Conservation (phyloP, 2,329 filamentous ascomycete genomes). For the Phoma herbarum region DNA sequence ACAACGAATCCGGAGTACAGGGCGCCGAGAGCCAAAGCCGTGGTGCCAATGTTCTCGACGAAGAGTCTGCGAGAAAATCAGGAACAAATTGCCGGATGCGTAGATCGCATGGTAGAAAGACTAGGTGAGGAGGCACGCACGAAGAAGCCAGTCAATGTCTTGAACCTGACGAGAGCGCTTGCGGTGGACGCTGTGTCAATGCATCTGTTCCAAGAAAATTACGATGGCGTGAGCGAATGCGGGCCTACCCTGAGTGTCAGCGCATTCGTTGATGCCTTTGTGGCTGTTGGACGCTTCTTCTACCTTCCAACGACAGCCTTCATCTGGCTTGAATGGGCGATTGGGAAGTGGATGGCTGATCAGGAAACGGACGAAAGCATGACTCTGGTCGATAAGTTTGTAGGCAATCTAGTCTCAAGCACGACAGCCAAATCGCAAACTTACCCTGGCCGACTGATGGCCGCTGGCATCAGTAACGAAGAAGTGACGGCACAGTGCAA, state of each 20-base stretch:
- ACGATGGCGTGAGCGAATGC: slow-evolving; percentile 57
- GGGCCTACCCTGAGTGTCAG: slow-evolving; percentile 50
- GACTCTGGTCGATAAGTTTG: slow-evolving; percentile 56
- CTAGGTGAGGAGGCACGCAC: slow-evolving; percentile 46
- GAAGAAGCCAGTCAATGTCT: slow-evolving; percentile 56
- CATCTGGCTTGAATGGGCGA: slow-evolving; percentile 49
- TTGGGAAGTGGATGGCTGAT: slow-evolving; percentile 48
- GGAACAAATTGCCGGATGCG: slow-evolving; percentile 53
- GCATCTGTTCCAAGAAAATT: slow-evolving; percentile 63
- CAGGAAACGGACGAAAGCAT: slow-evolving; percentile 48
- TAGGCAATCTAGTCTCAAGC: slow-evolving; percentile 50
- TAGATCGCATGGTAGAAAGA: slow-evolving; percentile 54
- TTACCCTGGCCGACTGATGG: slow-evolving; percentile 60
- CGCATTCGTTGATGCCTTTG: slow-evolving; percentile 64
- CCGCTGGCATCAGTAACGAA: slow-evolving; percentile 52
- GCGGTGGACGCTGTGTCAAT: slow-evolving; percentile 64
- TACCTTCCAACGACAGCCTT: slow-evolving; percentile 59
- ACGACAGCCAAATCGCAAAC: slow-evolving; percentile 49
- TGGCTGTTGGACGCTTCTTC: slow-evolving; percentile 64
- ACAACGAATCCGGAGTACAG: slow-evolving; percentile 54
- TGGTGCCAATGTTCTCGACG: slow-evolving; percentile 60
- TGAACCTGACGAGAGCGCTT: slow-evolving; percentile 60
- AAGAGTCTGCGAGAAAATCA: slow-evolving; percentile 54
- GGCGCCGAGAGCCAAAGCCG: slow-evolving; percentile 59
- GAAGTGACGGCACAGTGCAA: slow-evolving; percentile 63